These are phyloP conservation scores for Calonectria leucothoes DNA, from an alignment of 2,329 filamentous ascomycete species.

Conservation along the genomic window DNA sequence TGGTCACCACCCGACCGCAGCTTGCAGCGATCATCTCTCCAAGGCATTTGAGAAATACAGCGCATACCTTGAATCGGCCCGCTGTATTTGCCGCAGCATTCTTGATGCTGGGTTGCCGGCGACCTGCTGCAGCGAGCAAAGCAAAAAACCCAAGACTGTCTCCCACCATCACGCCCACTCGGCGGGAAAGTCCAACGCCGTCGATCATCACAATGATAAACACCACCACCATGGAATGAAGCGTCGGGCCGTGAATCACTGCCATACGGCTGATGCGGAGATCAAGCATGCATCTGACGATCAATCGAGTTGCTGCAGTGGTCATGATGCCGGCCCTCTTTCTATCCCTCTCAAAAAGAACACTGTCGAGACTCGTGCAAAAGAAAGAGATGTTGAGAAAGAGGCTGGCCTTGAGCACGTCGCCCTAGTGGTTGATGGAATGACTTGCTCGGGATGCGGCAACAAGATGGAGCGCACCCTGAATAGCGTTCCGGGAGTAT, in stretches of 20 bases:
- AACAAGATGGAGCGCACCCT: not conserved
- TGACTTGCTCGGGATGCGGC: not conserved
- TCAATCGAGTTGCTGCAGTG: not conserved
- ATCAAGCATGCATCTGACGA: no score
- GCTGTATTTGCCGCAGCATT: not conserved
- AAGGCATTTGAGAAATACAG: not conserved
- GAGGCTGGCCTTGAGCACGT: not conserved
- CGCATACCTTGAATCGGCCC: not conserved
- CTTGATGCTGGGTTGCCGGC: not conserved
- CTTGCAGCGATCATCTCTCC: not conserved
- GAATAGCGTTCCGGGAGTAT: not conserved
- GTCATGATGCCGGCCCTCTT: not conserved
- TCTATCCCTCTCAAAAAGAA: not conserved
- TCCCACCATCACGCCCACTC: not conserved
- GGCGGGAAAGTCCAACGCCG: not conserved
- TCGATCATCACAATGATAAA: not conserved
- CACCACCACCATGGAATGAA: not conserved
- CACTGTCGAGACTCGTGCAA: not conserved
- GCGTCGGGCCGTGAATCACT: not conserved
- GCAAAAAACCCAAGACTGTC: not conserved
- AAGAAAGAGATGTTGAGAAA: not conserved
- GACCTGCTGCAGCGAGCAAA: not conserved
- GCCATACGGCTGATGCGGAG: not conserved
- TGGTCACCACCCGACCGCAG: not conserved
- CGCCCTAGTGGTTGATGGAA: not conserved